Base-by-base conservation (phyloP, 371 early-diverging fungal species). In the Apophysomyces elegans region DNA sequence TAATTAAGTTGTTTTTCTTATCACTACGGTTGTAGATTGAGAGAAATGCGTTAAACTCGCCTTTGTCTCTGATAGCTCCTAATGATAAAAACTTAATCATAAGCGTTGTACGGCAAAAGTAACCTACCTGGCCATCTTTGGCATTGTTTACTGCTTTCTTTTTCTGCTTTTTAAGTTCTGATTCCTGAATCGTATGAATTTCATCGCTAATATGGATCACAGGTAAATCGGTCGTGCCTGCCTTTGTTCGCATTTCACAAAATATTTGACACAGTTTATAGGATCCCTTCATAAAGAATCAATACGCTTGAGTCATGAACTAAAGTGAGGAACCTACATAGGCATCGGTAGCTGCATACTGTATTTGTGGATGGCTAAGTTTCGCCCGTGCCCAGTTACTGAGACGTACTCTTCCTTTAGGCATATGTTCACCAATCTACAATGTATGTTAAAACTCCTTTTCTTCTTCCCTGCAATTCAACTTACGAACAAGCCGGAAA, bases 271-370 rank as follows among this genome's bases (percentile, higher is more conserved):
- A 67, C 26, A 61, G 39, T 14, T 62, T 63, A 41, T 62, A 63
- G 8, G 56, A 61, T 38, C 38, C 60, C 50, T 60, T 26, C 32
- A 26, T 26, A 26, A 26, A 1, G 3, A 43, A 11, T 35, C 36
- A 45, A 47, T 36, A 57, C 37, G 39, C n/a, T 32, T 63, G n/a
- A 39, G 4, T 21, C 0, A 41, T 18, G 5, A 9, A 13, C 44
- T 18, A 14, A 3, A 11, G 21, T 12, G 11, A 16, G 43, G 36
- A 2, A 64, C 72, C 66, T 71, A 83, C 86, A 81, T 84, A 88
- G 13, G 76, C 89, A 73, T 88, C 88, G 26, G 78, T 76, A 13
- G 87, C 85, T 4, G 88, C 88, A 75, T 88, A 88, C 37, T 74
- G 56, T 3, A 71, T 64, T 64, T 86, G 89, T 0, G 43, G 41